Percentiles rank a stretch among this genome's conserved stretches.
These are phyloP conservation scores for Colletotrichum magnum DNA, from an alignment of 2,329 filamentous ascomycete species.

Conservation along the genomic window DNA sequence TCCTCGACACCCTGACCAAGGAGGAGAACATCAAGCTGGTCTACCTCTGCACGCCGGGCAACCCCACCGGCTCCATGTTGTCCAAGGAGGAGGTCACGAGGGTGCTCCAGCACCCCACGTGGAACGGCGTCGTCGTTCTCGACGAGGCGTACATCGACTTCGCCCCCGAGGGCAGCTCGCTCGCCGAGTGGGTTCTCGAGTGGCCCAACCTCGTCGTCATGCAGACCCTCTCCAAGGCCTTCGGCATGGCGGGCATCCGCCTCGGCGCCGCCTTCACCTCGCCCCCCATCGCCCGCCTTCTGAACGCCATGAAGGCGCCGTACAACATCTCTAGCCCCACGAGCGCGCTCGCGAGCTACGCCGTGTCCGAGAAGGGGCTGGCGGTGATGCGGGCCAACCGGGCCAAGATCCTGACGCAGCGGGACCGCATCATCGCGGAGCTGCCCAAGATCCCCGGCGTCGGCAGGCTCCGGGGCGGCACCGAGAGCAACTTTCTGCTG, in stretches of 20 bases:
- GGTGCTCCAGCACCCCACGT: conserved; percentile 87
- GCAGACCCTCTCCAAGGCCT: conserved; percentile 98
- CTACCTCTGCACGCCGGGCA: conserved; percentile 95
- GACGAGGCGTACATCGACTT: conserved; percentile 99
- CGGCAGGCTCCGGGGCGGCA: conserved; percentile 84
- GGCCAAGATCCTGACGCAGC: conserved; percentile 79
- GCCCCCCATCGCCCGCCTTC: conserved; percentile 79
- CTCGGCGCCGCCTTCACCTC: conserved; percentile 88
- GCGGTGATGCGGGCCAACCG: conserved; percentile 80
- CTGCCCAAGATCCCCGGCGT: conserved; percentile 83
- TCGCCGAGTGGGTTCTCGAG: conserved; percentile 92
- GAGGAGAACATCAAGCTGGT: conserved; percentile 82
- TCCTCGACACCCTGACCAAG: conserved; percentile 74
- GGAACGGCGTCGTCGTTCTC: conserved; percentile 94
- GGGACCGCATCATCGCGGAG: conserved; percentile 81
- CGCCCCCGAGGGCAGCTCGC: conserved; percentile 79
- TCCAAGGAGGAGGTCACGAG: conserved; percentile 80
- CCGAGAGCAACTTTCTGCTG: conserved; percentile 88
- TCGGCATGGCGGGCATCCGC: conserved; percentile 93
- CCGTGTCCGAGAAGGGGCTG: conserved; percentile 77
- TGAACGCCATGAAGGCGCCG: conserved; percentile 95
- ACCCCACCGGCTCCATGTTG: conserved; percentile 88
- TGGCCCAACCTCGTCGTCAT: conserved; percentile 97
- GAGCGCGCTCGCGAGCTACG: conserved; percentile 82
- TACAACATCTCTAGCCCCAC: conserved; percentile 96